Evolutionary conservation across 768 basidiomycete genomes (phyloP).

Genomic region (Serendipita vermifera): DNA sequence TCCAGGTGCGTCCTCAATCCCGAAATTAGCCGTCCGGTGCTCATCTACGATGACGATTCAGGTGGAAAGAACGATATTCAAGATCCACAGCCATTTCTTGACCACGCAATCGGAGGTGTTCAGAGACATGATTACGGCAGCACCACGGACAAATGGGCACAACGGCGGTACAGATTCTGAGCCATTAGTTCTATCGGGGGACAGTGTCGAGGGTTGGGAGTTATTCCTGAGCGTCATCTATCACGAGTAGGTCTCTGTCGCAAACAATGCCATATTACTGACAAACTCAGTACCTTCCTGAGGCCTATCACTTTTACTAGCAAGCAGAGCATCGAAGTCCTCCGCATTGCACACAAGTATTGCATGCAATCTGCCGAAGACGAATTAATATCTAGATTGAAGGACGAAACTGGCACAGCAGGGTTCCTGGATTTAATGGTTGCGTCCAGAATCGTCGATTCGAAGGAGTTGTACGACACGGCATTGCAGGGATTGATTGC

Average conservation of each 20-base stretch:
- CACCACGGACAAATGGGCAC: not conserved
- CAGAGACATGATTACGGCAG: not conserved
- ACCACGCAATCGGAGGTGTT: not conserved
- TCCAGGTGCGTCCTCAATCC: not conserved
- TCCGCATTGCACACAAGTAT: too few relatives aligned
- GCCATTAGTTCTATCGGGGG: not conserved
- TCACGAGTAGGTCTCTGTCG: too few relatives aligned
- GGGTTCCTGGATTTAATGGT: too few relatives aligned
- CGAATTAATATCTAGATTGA: too few relatives aligned
- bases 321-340: too few relatives aligned
- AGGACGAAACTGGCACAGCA: too few relatives aligned
- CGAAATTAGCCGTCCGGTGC: not conserved
- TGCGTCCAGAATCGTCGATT: too few relatives aligned
- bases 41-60: too few relatives aligned
- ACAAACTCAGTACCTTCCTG: not conserved
- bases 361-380: too few relatives aligned
- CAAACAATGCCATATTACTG: too few relatives aligned
- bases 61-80: not conserved
- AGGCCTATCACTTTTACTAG: not conserved
- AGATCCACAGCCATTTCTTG: not conserved
- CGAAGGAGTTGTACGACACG: too few relatives aligned
- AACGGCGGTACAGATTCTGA: not conserved
- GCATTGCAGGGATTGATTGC: too few relatives aligned
- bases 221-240: not conserved
- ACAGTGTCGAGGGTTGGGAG: not conserved